A percentile compares a stretch with the other conserved stretches of the same genome.
phyloP scores from a whole-genome alignment of 2,329 filamentous ascomycete genomes.

The Alternaria gansuensis region DNA sequence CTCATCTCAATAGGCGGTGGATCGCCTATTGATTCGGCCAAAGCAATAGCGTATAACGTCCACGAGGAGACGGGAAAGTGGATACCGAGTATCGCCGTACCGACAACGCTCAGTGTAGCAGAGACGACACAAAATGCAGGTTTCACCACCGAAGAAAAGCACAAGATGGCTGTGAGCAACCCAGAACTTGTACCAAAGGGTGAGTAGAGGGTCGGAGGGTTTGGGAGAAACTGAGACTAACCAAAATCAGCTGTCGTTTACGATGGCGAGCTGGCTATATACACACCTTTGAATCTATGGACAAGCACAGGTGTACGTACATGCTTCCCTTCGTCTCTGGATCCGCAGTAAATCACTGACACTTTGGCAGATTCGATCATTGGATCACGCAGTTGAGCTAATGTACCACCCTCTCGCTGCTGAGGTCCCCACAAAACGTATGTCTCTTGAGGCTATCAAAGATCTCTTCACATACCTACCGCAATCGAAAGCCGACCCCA shows the following conservation, averaged over 20 bases:
- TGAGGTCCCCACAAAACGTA: conserved; percentile 59
- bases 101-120: conserved; percentile 59
- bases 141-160: conserved; percentile 61
- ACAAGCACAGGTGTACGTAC: conserved; percentile 58
- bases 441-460: conserved; percentile 59
- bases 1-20: conserved; percentile 57
- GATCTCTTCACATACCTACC: conserved; percentile 64
- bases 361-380: conserved; percentile 55
- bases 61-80: conserved; percentile 51
- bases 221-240: conserved; percentile 12
- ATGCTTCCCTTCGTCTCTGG: neutral
- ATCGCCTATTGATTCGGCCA: conserved; percentile 61
- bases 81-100: conserved; percentile 52
- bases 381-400: conserved; percentile 65
- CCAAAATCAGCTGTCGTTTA: conserved; percentile 60
- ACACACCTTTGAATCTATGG: conserved; percentile 63
- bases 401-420: conserved; percentile 64
- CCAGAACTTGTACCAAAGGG: conserved; percentile 56
- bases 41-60: conserved; percentile 52
- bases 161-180: conserved; percentile 61
- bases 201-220: conserved; percentile 8
- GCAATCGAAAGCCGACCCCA: conserved; percentile 58
- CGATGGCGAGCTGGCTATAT: conserved; percentile 60
- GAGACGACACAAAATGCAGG: conserved; percentile 64
- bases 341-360: conserved; percentile 13